Conservation (phyloP, 1,139 yeast genomes). For the Chernovozyma aurita region DNA sequence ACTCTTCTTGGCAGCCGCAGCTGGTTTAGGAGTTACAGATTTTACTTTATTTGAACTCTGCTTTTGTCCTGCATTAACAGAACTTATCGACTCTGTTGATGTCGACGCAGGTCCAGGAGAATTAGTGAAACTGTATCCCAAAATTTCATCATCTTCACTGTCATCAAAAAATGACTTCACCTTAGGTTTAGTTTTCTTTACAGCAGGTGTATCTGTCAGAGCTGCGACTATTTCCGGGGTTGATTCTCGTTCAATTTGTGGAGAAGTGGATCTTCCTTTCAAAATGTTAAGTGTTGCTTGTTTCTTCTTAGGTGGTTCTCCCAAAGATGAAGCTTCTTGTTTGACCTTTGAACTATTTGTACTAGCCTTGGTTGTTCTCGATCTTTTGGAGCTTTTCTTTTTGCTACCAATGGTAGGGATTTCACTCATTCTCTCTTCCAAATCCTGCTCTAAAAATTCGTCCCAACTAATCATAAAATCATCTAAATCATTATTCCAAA, state of each 20-base stretch:
- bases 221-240: background rate
- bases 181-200: slow-evolving; percentile 6
- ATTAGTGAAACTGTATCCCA: slow-evolving; percentile 11
- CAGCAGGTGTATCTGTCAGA: background rate
- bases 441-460: slow-evolving; percentile 44
- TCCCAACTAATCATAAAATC: slow-evolving; percentile 66
- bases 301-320: slow-evolving; percentile 11
- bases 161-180: slow-evolving; percentile 24
- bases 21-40: background rate
- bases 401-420: slow-evolving; percentile 26
- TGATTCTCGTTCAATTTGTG: slow-evolving; percentile 6
- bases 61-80: background rate
- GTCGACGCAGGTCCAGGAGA: slow-evolving; percentile 4
- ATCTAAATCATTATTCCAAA: slow-evolving; percentile 84
- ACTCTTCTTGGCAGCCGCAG: slow-evolving; percentile 8
- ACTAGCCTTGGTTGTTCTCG: slow-evolving; percentile 17
- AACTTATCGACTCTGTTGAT: slow-evolving; percentile 8
- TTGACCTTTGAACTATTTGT: slow-evolving; percentile 8
- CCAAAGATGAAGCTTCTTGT: slow-evolving; percentile 9
- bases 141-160: slow-evolving; percentile 30
- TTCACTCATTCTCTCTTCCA: slow-evolving; percentile 26
- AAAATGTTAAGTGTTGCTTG: slow-evolving; percentile 8
- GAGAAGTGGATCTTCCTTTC: slow-evolving; percentile 8
- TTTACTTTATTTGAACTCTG: background rate
- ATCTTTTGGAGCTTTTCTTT: slow-evolving; percentile 20